phyloP scores from a whole-genome alignment of 139 green algal species.

The Desmodesmus armatus region DNA sequence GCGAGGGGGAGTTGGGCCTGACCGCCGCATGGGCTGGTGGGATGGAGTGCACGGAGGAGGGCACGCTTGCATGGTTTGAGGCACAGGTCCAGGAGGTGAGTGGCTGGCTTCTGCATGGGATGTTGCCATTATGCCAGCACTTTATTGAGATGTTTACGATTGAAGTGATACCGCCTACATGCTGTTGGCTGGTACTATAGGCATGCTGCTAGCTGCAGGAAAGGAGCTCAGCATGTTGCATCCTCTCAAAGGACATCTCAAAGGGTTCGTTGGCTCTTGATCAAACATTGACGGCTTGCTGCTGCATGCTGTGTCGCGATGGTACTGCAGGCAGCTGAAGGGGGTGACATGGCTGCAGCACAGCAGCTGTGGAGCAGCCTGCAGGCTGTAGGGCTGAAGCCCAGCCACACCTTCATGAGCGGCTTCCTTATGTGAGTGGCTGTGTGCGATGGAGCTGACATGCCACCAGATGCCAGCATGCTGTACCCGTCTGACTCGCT shows the following conservation, averaged over 20 bases:
- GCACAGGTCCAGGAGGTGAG: not conserved
- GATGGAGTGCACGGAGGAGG: no score
- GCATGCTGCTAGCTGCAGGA: not conserved
- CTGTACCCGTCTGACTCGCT: not conserved
- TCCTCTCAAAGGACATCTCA: not conserved
- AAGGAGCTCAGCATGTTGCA: not conserved
- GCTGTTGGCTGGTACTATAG: not conserved
- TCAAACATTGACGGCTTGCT: not conserved
- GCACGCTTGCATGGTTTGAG: no score
- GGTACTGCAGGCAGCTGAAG: constrained; percentile 31
- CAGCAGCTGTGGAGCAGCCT: constrained; percentile 27
- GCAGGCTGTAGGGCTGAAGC: not conserved
- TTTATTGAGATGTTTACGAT: not conserved
- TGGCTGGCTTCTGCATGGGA: not conserved
- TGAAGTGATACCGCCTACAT: not conserved
- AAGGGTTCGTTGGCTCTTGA: not conserved
- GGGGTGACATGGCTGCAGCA: constrained; percentile 10
- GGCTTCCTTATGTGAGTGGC: constrained; percentile 27
- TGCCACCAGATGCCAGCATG: not conserved
- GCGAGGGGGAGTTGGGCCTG: no score
- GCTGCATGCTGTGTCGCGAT: not conserved
- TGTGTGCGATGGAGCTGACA: not conserved
- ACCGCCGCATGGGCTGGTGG: no score
- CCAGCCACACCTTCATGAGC: constrained; percentile 19
- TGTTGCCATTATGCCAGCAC: not conserved